Conservation (phyloP, 163 green algal species). For the Volvox carteri region DNA sequence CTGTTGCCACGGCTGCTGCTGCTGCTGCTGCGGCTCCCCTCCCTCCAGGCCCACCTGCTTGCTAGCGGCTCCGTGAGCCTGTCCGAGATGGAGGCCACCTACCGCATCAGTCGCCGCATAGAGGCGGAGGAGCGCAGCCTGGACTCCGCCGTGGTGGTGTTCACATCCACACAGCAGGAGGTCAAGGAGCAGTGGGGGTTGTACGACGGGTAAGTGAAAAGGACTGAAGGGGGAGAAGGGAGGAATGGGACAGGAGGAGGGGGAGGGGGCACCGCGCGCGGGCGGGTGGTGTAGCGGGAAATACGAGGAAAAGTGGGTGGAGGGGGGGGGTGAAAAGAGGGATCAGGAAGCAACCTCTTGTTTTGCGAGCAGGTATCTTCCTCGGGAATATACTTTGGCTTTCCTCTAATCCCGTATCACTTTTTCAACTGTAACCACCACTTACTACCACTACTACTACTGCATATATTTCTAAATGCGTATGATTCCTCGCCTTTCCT, state of each 20-base stretch:
- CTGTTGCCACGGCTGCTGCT: too few relatives aligned
- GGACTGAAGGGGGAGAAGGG: neutral
- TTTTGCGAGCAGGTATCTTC: too few relatives aligned
- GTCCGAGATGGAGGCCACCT: constrained; percentile 91
- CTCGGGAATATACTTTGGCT: too few relatives aligned
- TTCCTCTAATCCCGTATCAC: too few relatives aligned
- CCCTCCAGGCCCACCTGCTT: constrained; percentile 41
- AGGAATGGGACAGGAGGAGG: neutral
- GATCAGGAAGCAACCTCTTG: too few relatives aligned
- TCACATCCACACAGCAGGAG: constrained; percentile 95
- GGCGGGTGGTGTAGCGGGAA: too few relatives aligned
- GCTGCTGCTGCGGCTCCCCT: too few relatives aligned
- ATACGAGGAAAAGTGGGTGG: neutral
- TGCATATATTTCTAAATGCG: too few relatives aligned
- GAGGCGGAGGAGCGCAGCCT: constrained; percentile 95
- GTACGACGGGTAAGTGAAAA: constrained; percentile 83
- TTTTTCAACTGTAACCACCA: too few relatives aligned
- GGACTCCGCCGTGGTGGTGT: constrained; percentile 89
- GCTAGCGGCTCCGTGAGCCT: constrained; percentile 78
- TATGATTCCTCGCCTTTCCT: too few relatives aligned
- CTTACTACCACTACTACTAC: too few relatives aligned
- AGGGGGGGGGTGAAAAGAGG: neutral
- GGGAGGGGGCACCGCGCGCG: too few relatives aligned
- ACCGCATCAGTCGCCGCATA: constrained; percentile 93
- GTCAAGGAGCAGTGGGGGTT: constrained; percentile 94